These are phyloP conservation scores for Lactifluus subvellereus DNA, from an alignment of 768 basidiomycete species.

Conservation along the genomic window DNA sequence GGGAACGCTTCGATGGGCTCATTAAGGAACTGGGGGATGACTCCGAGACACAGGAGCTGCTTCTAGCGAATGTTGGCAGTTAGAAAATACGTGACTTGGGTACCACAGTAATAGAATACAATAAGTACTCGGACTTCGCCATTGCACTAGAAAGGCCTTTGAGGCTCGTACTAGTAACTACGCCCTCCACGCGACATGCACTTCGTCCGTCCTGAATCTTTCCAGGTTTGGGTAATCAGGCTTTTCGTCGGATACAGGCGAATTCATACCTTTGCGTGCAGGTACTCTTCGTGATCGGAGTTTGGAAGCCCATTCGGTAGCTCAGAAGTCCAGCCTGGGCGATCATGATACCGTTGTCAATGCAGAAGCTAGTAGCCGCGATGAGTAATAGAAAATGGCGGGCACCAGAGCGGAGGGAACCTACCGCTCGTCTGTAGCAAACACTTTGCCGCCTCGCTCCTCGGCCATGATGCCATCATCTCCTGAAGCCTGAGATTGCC, in stretches of 20 bases:
- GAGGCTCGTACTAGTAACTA: constrained; percentile 30
- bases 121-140: neutral
- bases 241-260: neutral
- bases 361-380: constrained; percentile 62
- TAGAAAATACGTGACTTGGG: neutral
- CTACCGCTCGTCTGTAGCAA: constrained; percentile 93
- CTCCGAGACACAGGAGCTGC: constrained; percentile 44
- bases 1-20: constrained; percentile 50
- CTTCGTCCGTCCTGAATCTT: constrained; percentile 94
- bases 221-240: neutral
- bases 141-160: neutral
- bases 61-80: constrained; percentile 45
- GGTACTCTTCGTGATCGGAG: constrained; percentile 70
- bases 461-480: constrained; percentile 98
- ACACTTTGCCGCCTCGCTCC: constrained; percentile 83
- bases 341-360: constrained; percentile 99
- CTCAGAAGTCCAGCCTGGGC: constrained; percentile 93
- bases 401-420: constrained; percentile 21
- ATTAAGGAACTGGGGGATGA: constrained; percentile 43
- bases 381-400: neutral
- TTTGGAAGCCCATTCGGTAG: constrained; percentile 84
- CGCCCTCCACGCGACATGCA: constrained; percentile 84
- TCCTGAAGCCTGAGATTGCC: constrained; percentile 91
- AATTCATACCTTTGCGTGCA: constrained; percentile 81
- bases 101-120: neutral